A percentile compares a stretch with the other conserved stretches of the same genome.
Conservation (phyloP, 345 rosid genomes). For the Syzygium grande region DNA sequence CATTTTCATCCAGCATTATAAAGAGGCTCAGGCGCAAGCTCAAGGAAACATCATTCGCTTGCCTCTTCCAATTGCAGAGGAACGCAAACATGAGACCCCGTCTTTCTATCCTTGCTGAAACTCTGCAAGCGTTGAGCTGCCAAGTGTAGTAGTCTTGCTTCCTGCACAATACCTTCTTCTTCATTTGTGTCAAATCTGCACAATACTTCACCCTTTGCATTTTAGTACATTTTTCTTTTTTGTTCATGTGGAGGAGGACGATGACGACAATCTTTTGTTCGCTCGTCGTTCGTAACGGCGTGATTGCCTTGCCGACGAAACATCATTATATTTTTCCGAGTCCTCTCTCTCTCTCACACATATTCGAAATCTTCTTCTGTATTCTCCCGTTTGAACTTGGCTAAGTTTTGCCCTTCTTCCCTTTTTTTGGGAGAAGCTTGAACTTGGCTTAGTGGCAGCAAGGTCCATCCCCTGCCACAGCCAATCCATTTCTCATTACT, state of each 20-base stretch:
- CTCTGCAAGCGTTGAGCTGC: neutral
- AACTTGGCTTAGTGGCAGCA: neutral
- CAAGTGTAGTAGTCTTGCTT: neutral
- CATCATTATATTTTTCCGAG: neutral
- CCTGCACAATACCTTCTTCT: neutral
- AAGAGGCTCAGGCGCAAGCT: neutral
- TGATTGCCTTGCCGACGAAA: neutral
- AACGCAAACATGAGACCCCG: neutral
- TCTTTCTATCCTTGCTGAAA: neutral
- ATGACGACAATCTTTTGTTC: neutral
- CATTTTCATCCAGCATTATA: neutral
- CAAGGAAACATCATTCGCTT: neutral
- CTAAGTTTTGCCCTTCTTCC: neutral
- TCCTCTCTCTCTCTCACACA: neutral
- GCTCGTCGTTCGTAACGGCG: constrained; percentile 6
- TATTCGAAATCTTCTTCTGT: neutral
- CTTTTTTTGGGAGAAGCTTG: too few species aligned
- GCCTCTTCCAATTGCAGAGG: neutral
- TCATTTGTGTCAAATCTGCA: too few species aligned
- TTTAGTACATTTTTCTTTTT: neutral
- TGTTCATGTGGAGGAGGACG: neutral
- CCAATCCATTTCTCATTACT: neutral
- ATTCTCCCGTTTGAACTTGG: neutral
- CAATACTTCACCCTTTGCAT: neutral
- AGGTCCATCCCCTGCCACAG: too few species aligned